Conservation (phyloP, 768 basidiomycete species). For the Lactifluus hygrophoroides region DNA sequence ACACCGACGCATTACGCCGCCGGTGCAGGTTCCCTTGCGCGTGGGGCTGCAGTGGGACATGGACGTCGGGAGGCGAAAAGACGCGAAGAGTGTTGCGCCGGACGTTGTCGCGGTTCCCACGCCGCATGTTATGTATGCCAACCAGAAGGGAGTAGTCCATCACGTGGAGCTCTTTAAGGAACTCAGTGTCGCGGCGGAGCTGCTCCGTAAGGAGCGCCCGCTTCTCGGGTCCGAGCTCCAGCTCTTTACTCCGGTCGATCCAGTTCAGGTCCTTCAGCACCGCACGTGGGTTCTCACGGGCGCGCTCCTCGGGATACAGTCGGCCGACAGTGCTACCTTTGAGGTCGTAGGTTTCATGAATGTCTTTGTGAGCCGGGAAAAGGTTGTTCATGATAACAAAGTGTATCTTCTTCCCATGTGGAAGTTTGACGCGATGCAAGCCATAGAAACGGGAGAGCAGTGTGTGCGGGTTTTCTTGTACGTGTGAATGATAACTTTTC, state of each 20-base stretch:
- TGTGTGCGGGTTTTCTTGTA: constrained; percentile 88
- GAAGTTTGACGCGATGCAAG: constrained; percentile 94
- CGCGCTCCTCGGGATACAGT: constrained; percentile 78
- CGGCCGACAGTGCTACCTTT: constrained; percentile 92
- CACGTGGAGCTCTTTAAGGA: constrained; percentile 73
- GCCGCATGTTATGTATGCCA: constrained; percentile 84
- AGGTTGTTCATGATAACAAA: constrained; percentile 99
- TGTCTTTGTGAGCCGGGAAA: constrained; percentile 93
- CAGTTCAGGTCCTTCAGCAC: constrained; percentile 96
- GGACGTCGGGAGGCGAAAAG: constrained; percentile 63
- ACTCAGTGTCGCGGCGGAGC: constrained; percentile 76
- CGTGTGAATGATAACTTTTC: constrained; percentile 74
- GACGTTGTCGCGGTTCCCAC: constrained; percentile 89
- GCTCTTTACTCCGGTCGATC: constrained; percentile 67
- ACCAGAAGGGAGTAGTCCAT: constrained; percentile 97
- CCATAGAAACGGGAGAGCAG: constrained; percentile 93
- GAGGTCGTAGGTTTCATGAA: constrained; percentile 96
- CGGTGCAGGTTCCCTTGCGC: constrained; percentile 29
- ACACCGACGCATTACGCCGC: constrained; percentile 17
- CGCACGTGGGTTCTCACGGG: constrained; percentile 68
- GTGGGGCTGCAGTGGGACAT: constrained; percentile 57
- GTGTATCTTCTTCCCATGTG: constrained; percentile 89
- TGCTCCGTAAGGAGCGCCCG: constrained; percentile 86
- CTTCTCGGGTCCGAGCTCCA: constrained; percentile 97
- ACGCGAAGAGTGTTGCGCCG: constrained; percentile 86